Evolutionary conservation across 176 grass and related monocot species (phyloP), one percentile per base, ranked within the genome.

Genomic region (Rhynchospora breviuscula): DNA sequence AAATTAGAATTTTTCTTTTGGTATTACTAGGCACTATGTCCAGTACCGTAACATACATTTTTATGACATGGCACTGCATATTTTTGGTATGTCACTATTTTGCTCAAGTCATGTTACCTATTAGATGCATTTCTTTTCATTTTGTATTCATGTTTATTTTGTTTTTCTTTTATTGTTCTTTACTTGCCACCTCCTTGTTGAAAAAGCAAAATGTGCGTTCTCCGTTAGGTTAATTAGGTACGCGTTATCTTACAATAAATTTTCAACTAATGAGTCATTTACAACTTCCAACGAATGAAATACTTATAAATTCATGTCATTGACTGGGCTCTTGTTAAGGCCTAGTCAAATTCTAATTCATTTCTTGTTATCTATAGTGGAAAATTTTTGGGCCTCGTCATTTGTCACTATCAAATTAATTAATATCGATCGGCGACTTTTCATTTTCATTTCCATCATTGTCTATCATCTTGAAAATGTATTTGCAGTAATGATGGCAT

Each of bases 1-100:
- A 75, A 75, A 75, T 75, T 75, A 53, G 71, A 68, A 53, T 53
- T 10, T 78, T 35, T 57, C 73, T 57, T 14, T 78, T 78, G 48
- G 73, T 57, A 18, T 25, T 21, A 77, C 73, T 56, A 45, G 33
- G 6, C 29, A 22, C n/a, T 77, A 52, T 9, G 66, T 44, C 15
- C 15, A 8, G 17, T 44, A 43, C 8, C 19, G 7, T n/a, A 6
- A 19, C 14, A 22, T 67, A 31, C 14, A 13, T 67, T 67, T 2
- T 2, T 5, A 64, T 26, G 14, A 69, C 8, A 69, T 43, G 62
- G 29, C 35, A 69, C 29, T 69, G 33, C 15, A 69, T 22, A 62
- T 62, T n/a, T 60, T 6, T 44, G 35, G 35, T 5, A 45, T 69
- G 33, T 43, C 31, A 45, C 31, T 69, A 43, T 15, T 0, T 29